Evolutionary conservation across 2,329 filamentous ascomycete genomes (phyloP), one percentile per base, ranked within the genome.

Genomic region (Aspergillus fumigatiaffinis): DNA sequence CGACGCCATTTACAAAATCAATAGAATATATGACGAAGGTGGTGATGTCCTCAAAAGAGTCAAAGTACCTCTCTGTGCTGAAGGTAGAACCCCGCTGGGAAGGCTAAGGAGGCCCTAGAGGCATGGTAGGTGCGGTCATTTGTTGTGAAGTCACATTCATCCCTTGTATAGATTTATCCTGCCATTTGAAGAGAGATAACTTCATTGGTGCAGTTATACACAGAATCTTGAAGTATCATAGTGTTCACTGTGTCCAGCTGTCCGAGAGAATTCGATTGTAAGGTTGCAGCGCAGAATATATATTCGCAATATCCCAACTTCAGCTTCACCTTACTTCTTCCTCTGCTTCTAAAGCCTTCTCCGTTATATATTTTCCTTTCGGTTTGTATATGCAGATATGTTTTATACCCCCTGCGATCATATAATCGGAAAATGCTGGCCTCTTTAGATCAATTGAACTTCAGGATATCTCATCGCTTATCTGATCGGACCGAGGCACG

Each of bases 401-500:
- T 20, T 42, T 4, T 21, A 12, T 23, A 1, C 41, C 21, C 9
- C 5, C 21, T 20, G 21, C 14, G 20, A 23, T 23, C 44, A 47
- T 26, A 26, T 47, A 23, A 23, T 25, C 44, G 3, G 10, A 26
- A 25, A 32, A 38, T 38, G 14, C 32, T 38, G 2, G 5, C 32
- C 5, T 17, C 1, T 14, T 4, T 17, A 17, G 12, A 35, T 17
- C 32, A 35, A 14, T 17, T 35, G 32, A 17, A 5, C 2, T 38
- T 38, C 32, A 38, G 14, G 5, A 38, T 38, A 3, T 2, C 32
- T 35, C 2, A 12, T 35, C 4, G 32, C 42, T 50, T 25, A 10
- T 20, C 20, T 20, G n/a, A 46, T 29, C 51, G 55, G 54, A 41
- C 60, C 59, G 56, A 59, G 59, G 60, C 60, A 66, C 58, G 56